These are phyloP conservation scores for Begonia loranthoides DNA, from an alignment of 306 rosid genomes.

Conservation along the genomic window DNA sequence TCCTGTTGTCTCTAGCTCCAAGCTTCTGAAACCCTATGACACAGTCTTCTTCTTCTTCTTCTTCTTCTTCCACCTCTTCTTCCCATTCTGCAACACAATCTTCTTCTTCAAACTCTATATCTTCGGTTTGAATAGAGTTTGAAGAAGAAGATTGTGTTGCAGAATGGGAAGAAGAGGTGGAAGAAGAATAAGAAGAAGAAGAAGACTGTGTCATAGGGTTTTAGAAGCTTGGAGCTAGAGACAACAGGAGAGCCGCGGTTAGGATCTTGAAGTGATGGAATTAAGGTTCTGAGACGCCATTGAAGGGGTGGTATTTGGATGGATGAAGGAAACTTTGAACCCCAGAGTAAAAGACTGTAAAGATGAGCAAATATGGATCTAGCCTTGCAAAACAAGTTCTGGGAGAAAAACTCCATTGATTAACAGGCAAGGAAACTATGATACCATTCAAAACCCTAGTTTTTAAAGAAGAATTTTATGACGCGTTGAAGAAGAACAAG, in stretches of 20 bases:
- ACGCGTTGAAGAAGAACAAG: background rate
- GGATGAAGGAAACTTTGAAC: conserved; percentile 6
- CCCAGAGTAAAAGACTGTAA: conserved; percentile 10
- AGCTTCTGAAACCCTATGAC: background rate
- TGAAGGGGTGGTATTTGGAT: conserved; percentile 8
- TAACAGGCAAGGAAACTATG: background rate
- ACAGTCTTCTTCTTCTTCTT: too few species aligned
- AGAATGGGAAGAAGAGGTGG: too few species aligned
- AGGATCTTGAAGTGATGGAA: conserved; percentile 4
- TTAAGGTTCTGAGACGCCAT: conserved; percentile 40
- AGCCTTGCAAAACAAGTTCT: conserved; percentile 10
- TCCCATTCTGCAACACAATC: conserved; percentile 6
- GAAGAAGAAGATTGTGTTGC: conserved; percentile 7
- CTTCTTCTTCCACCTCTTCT: background rate
- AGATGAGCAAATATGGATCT: conserved; percentile 18
- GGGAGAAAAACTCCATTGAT: conserved; percentile 12
- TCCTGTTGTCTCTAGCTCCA: conserved; percentile 16
- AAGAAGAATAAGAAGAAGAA: too few species aligned
- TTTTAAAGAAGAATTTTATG: background rate
- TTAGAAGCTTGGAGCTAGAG: conserved; percentile 8
- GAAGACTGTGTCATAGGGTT: background rate
- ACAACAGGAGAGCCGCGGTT: conserved; percentile 3
- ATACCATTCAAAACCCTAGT: background rate
- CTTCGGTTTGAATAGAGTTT: conserved; percentile 3
- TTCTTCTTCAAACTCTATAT: conserved; percentile 1